Conservation (phyloP, 2,329 filamentous ascomycete genomes). For the Plenodomus biglobosus region DNA sequence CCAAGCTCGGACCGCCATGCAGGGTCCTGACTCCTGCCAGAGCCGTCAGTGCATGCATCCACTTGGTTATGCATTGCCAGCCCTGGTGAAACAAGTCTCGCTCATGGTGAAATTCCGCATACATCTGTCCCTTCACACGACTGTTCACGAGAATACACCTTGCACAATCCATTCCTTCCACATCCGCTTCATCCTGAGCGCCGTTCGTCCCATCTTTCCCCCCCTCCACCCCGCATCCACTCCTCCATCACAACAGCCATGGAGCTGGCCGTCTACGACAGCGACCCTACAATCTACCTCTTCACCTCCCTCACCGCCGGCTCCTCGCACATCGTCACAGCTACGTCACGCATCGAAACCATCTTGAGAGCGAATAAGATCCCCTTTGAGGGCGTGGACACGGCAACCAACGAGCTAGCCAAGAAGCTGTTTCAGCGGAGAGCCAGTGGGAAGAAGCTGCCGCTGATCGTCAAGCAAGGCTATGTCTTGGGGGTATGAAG, state of each 20-base stretch:
- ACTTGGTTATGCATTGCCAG: slow-evolving; percentile 11
- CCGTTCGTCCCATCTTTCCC: background rate
- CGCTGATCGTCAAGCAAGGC: slow-evolving; percentile 84
- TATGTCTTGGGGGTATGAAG: slow-evolving; percentile 77
- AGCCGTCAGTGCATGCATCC: slow-evolving; percentile 5
- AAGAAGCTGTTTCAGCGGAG: slow-evolving; percentile 86
- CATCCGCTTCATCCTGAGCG: background rate
- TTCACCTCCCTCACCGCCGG: slow-evolving; percentile 96
- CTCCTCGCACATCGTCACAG: slow-evolving; percentile 93
- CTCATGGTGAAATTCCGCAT: background rate
- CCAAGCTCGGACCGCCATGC: background rate
- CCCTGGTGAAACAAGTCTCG: slow-evolving; percentile 9
- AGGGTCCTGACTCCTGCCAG: slow-evolving; percentile 6
- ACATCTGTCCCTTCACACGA: background rate
- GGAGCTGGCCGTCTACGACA: slow-evolving; percentile 50
- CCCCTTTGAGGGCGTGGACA: slow-evolving; percentile 88
- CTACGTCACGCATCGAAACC: slow-evolving; percentile 91
- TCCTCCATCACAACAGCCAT: slow-evolving; percentile 22
- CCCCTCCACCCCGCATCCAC: slow-evolving; percentile 3
- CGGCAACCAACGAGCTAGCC: slow-evolving; percentile 85
- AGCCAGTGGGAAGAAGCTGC: slow-evolving; percentile 83
- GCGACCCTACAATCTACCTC: slow-evolving; percentile 70
- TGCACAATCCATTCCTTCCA: background rate
- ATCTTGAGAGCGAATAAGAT: slow-evolving; percentile 94
- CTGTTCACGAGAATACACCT: background rate